Conservation (phyloP, 2,329 filamentous ascomycete species). For the Nemania sp. region DNA sequence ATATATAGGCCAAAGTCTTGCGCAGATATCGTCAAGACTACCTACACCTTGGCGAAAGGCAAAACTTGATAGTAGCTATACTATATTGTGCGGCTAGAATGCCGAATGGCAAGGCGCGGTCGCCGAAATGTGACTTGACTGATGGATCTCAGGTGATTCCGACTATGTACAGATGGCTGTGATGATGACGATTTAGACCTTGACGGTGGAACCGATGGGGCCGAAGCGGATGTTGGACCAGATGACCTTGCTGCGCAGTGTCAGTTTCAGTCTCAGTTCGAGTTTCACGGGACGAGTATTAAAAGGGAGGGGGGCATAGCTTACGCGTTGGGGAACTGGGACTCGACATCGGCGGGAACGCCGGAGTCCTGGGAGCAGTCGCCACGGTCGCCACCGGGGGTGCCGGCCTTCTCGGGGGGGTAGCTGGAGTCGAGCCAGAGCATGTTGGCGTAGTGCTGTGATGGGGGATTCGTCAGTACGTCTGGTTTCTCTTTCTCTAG, state of each 20-base stretch:
- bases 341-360: conserved; percentile 52
- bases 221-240: conserved; percentile 58
- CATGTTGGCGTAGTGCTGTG: conserved; percentile 58
- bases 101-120: neutral
- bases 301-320: conserved; percentile 1
- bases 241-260: conserved; percentile 44
- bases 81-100: conserved; percentile 2
- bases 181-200: conserved; percentile 29
- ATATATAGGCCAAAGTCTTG: neutral
- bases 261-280: too few species aligned
- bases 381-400: conserved; percentile 54
- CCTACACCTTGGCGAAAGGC: neutral
- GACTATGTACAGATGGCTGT: conserved; percentile 21
- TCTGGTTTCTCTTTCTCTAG: neutral
- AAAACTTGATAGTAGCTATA: neutral
- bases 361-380: conserved; percentile 53
- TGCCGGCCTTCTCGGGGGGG: conserved; percentile 42
- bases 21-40: neutral
- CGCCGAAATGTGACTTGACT: neutral
- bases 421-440: conserved; percentile 64
- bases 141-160: conserved; percentile 1
- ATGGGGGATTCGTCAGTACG: conserved; percentile 19
- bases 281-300: neutral
- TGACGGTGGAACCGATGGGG: conserved; percentile 52
- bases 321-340: conserved; percentile 44